phyloP scores from a whole-genome alignment of 495 filamentous ascomycete genomes.

The Lindgomyces ingoldianus region DNA sequence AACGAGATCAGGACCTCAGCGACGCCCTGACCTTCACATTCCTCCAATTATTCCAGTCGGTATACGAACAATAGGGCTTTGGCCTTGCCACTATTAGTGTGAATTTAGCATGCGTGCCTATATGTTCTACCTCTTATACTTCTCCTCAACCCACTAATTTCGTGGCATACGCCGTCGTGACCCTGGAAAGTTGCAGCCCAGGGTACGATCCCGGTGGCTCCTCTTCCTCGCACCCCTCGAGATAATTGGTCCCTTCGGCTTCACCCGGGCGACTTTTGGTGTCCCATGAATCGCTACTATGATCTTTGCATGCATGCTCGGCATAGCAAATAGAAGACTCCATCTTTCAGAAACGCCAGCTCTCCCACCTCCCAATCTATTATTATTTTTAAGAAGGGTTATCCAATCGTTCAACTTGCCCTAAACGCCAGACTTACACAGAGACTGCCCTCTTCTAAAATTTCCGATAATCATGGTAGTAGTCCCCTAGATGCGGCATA shows the following conservation, averaged over 20 bases:
- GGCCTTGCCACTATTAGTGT: constrained; percentile 31
- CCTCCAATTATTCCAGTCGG: constrained; percentile 32
- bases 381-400: no score
- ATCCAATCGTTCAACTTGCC: no score
- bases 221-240: constrained; percentile 37
- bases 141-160: constrained; percentile 34
- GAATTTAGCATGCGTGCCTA: constrained; percentile 33
- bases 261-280: constrained; percentile 36
- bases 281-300: constrained; percentile 39
- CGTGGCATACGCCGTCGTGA: constrained; percentile 20
- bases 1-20: constrained; percentile 37
- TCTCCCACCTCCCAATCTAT: no score
- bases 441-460: no score
- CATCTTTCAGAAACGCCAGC: no score
- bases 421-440: no score
- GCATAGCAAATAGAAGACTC: constrained; percentile 34
- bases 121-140: constrained; percentile 35
- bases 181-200: constrained; percentile 15
- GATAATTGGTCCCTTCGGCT: constrained; percentile 35
- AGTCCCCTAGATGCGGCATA: no score
- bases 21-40: constrained; percentile 40
- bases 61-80: constrained; percentile 39
- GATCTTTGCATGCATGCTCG: constrained; percentile 35
- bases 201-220: constrained; percentile 35
- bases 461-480: no score